Base-by-base conservation (phyloP, 345 rosid genomes). In the Citrus sp. region DNA sequence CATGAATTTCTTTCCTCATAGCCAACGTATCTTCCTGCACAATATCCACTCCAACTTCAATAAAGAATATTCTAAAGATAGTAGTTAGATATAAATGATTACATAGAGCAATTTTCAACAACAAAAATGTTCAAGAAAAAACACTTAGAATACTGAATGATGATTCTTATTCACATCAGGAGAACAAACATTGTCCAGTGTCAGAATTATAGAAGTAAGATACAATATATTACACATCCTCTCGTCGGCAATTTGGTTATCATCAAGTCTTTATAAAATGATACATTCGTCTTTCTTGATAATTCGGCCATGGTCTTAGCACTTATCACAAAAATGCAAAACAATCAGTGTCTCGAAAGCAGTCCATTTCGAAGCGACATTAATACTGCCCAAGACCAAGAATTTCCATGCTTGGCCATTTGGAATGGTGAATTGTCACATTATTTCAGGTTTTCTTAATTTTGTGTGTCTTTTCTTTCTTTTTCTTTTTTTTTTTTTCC, bases 1-100 rank as follows among this genome's bases (percentile, higher is more conserved):
- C 99, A 81, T 92, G 91, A 85, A 92, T 90, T 85, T 96, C 99
- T 84, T 92, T 96, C 82, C 95, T 92, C 99, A 94, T 94, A 63
- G 88, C 81, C 84, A 71, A 80, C 1, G 97, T 87, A 34, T 91
- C 90, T 79, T 96, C 99, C 98, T 94, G 92, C 87, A 87, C 24
- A 76, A 42, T 83, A 75, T 62, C 65, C 73, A 8, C 22, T 80
- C 24, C 42, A 66, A 58, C 28, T 56, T 63, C 24, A 65, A 54
- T 24, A 28, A 30, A 28, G 24, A 51, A 73, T 34, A 51, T 40
- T 4, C 46, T 10, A n/a, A 32, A 13, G 58, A 24, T 22, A 51
- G n/a, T 51, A 51, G 14, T 51, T 16, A 4, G 7, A 34, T n/a
- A 6, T 60, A 38, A 59, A 21, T 7, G 24, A 30, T 65, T 19